A percentile compares a stretch with the other conserved stretches of the same genome.
Evolutionary conservation across 805 yeast species (phyloP).

Genomic region (Candida dendrica): DNA sequence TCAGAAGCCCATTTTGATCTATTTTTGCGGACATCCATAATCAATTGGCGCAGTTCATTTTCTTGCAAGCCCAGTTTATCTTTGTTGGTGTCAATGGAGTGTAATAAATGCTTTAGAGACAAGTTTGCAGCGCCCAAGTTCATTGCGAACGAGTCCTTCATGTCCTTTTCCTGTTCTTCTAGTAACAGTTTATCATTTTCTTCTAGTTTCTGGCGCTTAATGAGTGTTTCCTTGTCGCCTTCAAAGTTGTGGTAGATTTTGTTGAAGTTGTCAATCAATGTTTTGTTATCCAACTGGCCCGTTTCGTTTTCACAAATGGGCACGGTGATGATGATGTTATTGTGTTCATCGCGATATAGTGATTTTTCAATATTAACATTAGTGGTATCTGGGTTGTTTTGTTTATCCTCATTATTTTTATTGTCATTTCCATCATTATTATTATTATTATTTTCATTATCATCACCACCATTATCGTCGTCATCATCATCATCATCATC

Average conservation of each 20-base stretch:
- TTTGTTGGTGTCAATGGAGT: conserved; percentile 71
- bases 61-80: conserved; percentile 73
- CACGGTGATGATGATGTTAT: conserved; percentile 22
- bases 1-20: conserved; percentile 98
- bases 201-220: conserved; percentile 70
- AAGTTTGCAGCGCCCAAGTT: conserved; percentile 68
- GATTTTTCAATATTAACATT: too few species aligned
- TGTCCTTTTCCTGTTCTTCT: conserved; percentile 10
- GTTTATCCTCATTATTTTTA: conserved; percentile 5
- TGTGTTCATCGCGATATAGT: conserved; percentile 15
- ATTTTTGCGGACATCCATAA: conserved; percentile 89
- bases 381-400: too few species aligned
- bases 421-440: conserved; percentile 3
- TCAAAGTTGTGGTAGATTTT: conserved; percentile 73
- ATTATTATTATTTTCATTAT: conserved; percentile 3
- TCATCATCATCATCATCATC: conserved; percentile 5
- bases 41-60: conserved; percentile 72
- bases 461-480: conserved; percentile 7
- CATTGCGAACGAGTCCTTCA: conserved; percentile 27
- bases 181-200: conserved; percentile 66
- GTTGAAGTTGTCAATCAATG: conserved; percentile 53
- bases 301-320: conserved; percentile 28
- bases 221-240: conserved; percentile 64
- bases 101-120: conserved; percentile 72
- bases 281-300: conserved; percentile 25